Conservation (phyloP, 2,329 filamentous ascomycete genomes). For the Apiospora sp. region DNA sequence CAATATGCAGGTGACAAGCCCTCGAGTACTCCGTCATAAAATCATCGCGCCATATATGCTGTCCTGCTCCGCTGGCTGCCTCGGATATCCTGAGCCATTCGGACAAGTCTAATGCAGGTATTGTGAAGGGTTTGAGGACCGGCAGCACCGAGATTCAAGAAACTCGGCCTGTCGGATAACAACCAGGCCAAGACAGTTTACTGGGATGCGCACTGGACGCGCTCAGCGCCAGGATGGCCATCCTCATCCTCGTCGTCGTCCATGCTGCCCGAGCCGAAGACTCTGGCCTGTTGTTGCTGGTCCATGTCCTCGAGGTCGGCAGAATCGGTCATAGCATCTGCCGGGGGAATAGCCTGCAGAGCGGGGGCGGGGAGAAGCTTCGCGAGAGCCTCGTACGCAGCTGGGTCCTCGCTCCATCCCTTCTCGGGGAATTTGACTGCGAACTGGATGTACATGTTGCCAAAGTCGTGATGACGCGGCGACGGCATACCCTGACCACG, state of each 20-base stretch:
- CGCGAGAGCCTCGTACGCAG: constrained; percentile 81
- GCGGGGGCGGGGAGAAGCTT: constrained; percentile 79
- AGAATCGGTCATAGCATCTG: constrained; percentile 90
- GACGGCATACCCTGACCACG: constrained; percentile 98
- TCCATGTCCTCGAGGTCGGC: constrained; percentile 89
- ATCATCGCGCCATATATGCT: constrained; percentile 42
- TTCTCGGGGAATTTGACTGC: constrained; percentile 95
- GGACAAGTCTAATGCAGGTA: constrained; percentile 30
- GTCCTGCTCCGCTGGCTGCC: constrained; percentile 29
- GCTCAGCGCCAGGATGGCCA: constrained; percentile 76
- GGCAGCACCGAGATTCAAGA: background rate
- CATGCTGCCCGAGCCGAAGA: constrained; percentile 68
- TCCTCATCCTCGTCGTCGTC: constrained; percentile 79
- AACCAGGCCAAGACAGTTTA: constrained; percentile 56
- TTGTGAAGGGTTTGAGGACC: constrained; percentile 19
- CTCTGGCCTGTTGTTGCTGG: constrained; percentile 70
- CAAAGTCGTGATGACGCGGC: constrained; percentile 90
- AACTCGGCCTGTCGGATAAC: constrained; percentile 11
- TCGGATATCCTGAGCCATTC: constrained; percentile 24
- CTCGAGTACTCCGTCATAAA: constrained; percentile 34
- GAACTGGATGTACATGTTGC: constrained; percentile 98
- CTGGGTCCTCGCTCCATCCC: constrained; percentile 70
- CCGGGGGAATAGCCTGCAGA: constrained; percentile 71
- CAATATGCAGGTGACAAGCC: constrained; percentile 33
- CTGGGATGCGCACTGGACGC: constrained; percentile 88